Evolutionary conservation across 179 eudicot genomes (phyloP).

Genomic region (Beta macrorhiza): DNA sequence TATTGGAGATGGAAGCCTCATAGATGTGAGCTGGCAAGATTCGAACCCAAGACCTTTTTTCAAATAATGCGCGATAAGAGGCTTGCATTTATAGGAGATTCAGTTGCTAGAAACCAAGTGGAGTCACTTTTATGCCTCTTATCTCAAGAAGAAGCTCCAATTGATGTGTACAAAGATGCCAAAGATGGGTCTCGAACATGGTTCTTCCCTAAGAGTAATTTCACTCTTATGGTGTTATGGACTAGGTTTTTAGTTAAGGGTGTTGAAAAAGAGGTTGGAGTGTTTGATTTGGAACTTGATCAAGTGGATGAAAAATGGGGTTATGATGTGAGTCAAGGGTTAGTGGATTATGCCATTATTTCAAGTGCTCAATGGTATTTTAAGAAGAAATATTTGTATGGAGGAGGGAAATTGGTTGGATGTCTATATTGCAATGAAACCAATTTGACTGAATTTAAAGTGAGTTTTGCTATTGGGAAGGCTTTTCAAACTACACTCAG

Average conservation of each 20-base stretch:
- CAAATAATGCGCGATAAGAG: conserved; percentile 31
- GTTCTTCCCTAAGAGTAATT: conserved; percentile 42
- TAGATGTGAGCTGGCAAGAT: conserved; percentile 33
- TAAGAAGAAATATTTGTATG: conserved; percentile 41
- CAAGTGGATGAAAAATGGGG: conserved; percentile 52
- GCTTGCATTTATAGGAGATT: conserved; percentile 49
- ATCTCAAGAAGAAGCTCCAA: conserved; percentile 34
- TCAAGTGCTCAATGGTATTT: conserved; percentile 73
- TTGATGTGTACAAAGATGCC: conserved; percentile 41
- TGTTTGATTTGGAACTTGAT: conserved; percentile 56
- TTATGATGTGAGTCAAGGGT: conserved; percentile 28
- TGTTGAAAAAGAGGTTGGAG: conserved; percentile 37
- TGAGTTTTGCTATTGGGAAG: conserved; percentile 37
- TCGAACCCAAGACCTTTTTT: conserved; percentile 35
- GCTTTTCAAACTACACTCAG: conserved; percentile 41
- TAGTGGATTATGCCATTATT: conserved; percentile 45
- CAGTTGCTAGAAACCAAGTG: conserved; percentile 44
- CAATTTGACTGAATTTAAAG: conserved; percentile 32
- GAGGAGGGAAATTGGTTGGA: conserved; percentile 39
- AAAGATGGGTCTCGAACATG: conserved; percentile 44
- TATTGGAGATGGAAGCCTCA: conserved; percentile 50
- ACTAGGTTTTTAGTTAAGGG: conserved; percentile 39
- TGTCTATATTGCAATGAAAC: conserved; percentile 52
- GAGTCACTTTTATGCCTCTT: conserved; percentile 43
- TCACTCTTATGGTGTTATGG: conserved; percentile 43